Percentiles rank a stretch among this genome's conserved stretches.
phyloP scores from a whole-genome alignment of 257 asterid genomes.

The Oldenlandia corymbosa region DNA sequence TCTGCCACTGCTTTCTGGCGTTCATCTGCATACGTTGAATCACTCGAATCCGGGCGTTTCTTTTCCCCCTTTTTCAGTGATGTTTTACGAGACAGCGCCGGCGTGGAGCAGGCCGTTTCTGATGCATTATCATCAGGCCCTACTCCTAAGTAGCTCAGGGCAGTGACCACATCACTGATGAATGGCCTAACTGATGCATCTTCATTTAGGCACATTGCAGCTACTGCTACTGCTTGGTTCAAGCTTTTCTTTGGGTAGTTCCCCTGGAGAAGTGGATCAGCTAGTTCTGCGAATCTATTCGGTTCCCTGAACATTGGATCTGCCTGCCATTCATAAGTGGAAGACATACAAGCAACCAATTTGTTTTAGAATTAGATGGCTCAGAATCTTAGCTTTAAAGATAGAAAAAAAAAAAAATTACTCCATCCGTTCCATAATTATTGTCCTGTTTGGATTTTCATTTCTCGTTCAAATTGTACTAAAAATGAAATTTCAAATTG shows the following conservation, averaged over 20 bases:
- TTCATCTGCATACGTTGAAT: slow-evolving; percentile 11
- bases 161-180: slow-evolving; percentile 82
- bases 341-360: background rate
- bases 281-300: slow-evolving; percentile 43
- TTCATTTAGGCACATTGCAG: slow-evolving; percentile 83
- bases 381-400: too few species aligned
- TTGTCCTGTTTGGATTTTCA: too few species aligned
- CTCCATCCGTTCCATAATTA: too few species aligned
- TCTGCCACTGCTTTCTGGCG: slow-evolving; percentile 73
- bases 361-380: background rate
- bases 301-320: slow-evolving; percentile 66
- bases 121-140: slow-evolving; percentile 34
- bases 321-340: slow-evolving; percentile 30
- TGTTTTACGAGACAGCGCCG: slow-evolving; percentile 13
- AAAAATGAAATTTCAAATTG: too few species aligned
- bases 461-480: too few species aligned
- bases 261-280: slow-evolving; percentile 58
- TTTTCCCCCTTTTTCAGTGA: background rate
- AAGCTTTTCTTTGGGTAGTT: slow-evolving; percentile 55
- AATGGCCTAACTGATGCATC: slow-evolving; percentile 57
- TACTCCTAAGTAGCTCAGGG: slow-evolving; percentile 58
- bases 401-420: too few species aligned
- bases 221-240: slow-evolving; percentile 69
- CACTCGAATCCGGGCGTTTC: slow-evolving; percentile 10
- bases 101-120: slow-evolving; percentile 16